A percentile compares a stretch with the other conserved stretches of the same genome.
Evolutionary conservation across 192 early-diverging fungal species (phyloP).

Genomic region (Coemansia sp.): DNA sequence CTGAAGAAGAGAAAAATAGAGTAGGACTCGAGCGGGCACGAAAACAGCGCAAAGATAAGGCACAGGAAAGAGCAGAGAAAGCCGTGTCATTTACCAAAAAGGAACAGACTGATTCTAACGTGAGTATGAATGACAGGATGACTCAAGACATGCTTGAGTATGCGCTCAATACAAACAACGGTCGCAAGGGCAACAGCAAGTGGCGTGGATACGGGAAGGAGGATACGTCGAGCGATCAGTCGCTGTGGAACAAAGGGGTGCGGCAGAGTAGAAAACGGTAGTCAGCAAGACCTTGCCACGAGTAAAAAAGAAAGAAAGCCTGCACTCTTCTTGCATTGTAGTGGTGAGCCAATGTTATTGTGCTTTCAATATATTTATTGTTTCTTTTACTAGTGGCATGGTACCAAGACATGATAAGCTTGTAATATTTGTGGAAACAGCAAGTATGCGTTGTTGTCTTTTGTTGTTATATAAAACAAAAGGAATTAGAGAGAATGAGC

Average conservation of each 20-base stretch:
- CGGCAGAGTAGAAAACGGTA: background rate
- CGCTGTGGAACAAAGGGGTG: slow-evolving; percentile 1
- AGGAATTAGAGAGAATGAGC: too few species aligned
- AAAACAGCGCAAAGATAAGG: slow-evolving; percentile 61
- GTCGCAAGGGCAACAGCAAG: slow-evolving; percentile 19
- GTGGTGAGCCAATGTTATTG: too few species aligned
- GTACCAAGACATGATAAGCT: too few species aligned
- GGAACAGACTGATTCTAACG: background rate
- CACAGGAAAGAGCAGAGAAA: slow-evolving; percentile 55
- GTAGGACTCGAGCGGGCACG: slow-evolving; percentile 69
- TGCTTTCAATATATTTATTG: too few species aligned
- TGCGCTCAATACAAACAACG: slow-evolving; percentile 4
- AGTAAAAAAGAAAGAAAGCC: too few species aligned
- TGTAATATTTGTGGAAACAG: too few species aligned
- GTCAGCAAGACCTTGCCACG: background rate
- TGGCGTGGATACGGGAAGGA: slow-evolving; percentile 28
- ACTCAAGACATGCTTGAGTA: slow-evolving; percentile 25
- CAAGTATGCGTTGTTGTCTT: too few species aligned
- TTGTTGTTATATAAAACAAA: too few species aligned
- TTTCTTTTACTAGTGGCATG: too few species aligned
- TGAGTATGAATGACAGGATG: background rate
- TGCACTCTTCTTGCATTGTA: too few species aligned
- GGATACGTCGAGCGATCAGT: slow-evolving; percentile 26
- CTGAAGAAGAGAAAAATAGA: slow-evolving; percentile 75
- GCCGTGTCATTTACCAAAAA: slow-evolving; percentile 44